A percentile compares a stretch with the other conserved stretches of the same genome.
Conservation (phyloP, 139 green algal species). For the Penium margaritaceum region DNA sequence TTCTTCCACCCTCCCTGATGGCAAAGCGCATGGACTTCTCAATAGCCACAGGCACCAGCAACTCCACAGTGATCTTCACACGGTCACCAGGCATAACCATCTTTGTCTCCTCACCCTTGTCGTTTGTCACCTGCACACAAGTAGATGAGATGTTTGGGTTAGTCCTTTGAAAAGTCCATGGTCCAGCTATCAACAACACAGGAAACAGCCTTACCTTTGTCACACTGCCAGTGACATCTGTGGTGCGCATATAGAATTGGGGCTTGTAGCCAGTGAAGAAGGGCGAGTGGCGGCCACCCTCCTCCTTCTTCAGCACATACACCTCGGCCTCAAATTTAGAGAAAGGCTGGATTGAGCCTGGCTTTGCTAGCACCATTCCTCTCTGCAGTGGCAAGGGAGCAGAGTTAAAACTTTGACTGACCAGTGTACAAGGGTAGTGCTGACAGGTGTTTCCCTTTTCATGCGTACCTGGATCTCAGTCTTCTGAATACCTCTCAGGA, state of each 20-base stretch:
- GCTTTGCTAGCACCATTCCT: conserved; percentile 69
- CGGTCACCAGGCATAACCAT: conserved; percentile 53
- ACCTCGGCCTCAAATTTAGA: conserved; percentile 73
- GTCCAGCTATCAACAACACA: no score
- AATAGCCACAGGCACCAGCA: conserved; percentile 49
- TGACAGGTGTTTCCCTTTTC: no score
- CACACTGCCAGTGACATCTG: conserved; percentile 81
- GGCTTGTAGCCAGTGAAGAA: conserved; percentile 90
- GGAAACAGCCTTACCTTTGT: not conserved
- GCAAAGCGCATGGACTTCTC: conserved; percentile 48
- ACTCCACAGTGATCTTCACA: conserved; percentile 48
- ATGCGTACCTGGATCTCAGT: conserved; percentile 26
- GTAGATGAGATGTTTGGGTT: no score
- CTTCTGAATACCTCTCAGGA: conserved; percentile 42
- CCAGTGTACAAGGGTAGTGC: no score
- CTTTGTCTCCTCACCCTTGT: conserved; percentile 48
- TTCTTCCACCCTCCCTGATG: conserved; percentile 30
- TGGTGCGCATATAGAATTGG: conserved; percentile 90
- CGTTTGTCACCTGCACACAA: conserved; percentile 26
- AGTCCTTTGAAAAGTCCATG: no score
- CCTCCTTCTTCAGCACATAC: conserved; percentile 90
- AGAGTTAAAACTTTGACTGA: no score
- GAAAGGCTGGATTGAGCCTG: conserved; percentile 71
- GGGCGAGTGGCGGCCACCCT: conserved; percentile 90
- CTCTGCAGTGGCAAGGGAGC: no score